phyloP scores from a whole-genome alignment of 768 basidiomycete genomes.

The Mycena indigotica region DNA sequence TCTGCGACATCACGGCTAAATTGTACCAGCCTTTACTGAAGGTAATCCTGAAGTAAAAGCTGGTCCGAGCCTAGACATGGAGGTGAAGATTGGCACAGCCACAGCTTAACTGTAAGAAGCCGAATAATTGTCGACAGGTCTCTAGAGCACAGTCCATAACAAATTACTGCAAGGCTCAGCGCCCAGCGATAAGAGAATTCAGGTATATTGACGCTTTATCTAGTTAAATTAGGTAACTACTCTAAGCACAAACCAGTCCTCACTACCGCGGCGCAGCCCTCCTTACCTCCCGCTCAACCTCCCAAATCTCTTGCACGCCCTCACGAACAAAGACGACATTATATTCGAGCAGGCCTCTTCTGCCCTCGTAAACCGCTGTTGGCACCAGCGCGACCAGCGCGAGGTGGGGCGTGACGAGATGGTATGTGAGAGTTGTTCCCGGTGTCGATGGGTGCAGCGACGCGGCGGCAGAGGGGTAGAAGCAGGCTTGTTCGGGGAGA shows the following conservation, averaged over 20 bases:
- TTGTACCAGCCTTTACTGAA: background rate
- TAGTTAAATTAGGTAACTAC: too few relatives aligned
- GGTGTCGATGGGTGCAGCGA: slow-evolving; percentile 59
- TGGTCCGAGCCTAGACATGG: background rate
- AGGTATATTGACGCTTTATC: too few relatives aligned
- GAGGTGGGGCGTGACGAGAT: slow-evolving; percentile 73
- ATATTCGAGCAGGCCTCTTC: slow-evolving; percentile 79
- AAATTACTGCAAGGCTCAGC: too few relatives aligned
- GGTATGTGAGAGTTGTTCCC: slow-evolving; percentile 81
- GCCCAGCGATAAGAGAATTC: too few relatives aligned
- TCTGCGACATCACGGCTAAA: background rate
- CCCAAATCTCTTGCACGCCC: slow-evolving; percentile 81
- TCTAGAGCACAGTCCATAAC: too few relatives aligned
- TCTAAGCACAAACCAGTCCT: too few relatives aligned
- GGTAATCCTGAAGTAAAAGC: background rate
- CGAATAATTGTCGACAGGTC: too few relatives aligned
- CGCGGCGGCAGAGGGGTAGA: slow-evolving; percentile 72
- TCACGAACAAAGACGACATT: slow-evolving; percentile 86
- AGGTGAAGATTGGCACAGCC: too few relatives aligned
- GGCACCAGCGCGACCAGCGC: slow-evolving; percentile 74
- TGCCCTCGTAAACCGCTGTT: slow-evolving; percentile 69
- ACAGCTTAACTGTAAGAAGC: too few relatives aligned
- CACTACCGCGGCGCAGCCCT: too few relatives aligned
- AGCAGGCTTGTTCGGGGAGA: slow-evolving; percentile 40
- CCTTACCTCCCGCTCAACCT: slow-evolving; percentile 65